Percentiles rank a stretch among this genome's conserved stretches.
Conservation (phyloP, 345 rosid species). For the Schrenkiella parvula region DNA sequence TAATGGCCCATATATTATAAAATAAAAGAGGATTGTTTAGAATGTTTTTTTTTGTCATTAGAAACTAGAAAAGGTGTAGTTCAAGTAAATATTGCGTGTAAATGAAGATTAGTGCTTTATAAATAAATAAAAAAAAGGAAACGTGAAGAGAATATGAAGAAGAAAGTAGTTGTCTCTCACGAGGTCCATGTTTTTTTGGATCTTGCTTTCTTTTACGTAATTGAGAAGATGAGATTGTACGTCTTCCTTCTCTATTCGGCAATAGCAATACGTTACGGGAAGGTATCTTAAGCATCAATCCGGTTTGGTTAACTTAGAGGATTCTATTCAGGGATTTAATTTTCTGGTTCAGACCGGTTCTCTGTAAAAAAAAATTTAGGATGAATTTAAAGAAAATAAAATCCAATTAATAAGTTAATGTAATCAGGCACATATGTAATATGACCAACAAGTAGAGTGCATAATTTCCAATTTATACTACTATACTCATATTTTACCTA, state of each 20-base stretch:
- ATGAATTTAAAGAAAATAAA: too few relatives aligned
- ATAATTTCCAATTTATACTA: too few relatives aligned
- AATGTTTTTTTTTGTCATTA: background rate
- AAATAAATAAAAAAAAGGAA: background rate
- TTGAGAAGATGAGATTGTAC: background rate
- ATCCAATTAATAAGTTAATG: too few relatives aligned
- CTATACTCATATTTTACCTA: background rate
- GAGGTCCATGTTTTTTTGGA: constrained; percentile 27
- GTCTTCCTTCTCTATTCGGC: constrained; percentile 1
- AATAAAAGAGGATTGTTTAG: background rate
- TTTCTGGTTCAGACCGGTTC: background rate
- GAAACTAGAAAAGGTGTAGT: background rate
- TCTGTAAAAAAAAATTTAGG: too few relatives aligned
- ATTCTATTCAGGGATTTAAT: background rate
- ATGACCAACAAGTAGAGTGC: too few relatives aligned
- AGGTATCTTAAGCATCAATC: background rate
- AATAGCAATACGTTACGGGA: background rate
- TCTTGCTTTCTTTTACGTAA: constrained; percentile 28
- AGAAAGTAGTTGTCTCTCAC: constrained; percentile 10
- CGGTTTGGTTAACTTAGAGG: background rate
- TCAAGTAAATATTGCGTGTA: constrained; percentile 10
- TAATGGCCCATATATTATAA: too few relatives aligned
- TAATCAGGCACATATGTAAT: too few relatives aligned
- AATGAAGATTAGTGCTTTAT: background rate
- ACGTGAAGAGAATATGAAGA: constrained; percentile 9